Evolutionary conservation across 1,139 yeast genomes (phyloP), one percentile per base, ranked within the genome.

Genomic region (Zygoascus sp.): DNA sequence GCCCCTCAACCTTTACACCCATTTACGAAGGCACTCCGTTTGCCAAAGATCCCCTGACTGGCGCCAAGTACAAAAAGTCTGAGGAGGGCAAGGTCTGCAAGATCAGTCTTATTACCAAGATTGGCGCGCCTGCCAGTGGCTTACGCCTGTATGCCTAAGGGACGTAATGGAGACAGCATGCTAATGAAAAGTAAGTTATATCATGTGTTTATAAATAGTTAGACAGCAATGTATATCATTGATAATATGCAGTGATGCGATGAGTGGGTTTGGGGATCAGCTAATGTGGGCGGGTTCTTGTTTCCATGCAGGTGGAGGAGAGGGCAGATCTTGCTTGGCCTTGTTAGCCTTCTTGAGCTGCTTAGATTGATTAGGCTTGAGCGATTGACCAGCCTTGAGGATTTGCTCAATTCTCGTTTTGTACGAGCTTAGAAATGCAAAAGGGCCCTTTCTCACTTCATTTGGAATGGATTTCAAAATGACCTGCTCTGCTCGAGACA

Each of bases 111-210:
- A 74, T 94, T 54, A 84, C 97, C 6, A 72, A 77, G 46, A 80
- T 94, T 54, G 98, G 98, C 21, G 88, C 89, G n/a, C 86, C 94
- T 22, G 95, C 96, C n/a, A 84, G 96, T 23, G 98, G 98, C 19
- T 76, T 90, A 60, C 80, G 94, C 20, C 47, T 53, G 20, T 42
- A 30, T 45, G 49, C 32, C 10, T 45, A 36, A 34, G n/a, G 2
- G 15, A 34, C 5, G 15, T 22, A 7, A 35, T 5, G 13, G 38
- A 35, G 20, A 19, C 15, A 38, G 32, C 32, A 38, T 38, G 41
- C 19, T 10, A 34, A 17, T 20, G 23, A 20, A 34, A 34, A 34
- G 37, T 34, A 34, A 34, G 23, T 34, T 34, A 34, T 34, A 34
- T 34, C 37, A 34, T 34, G 37, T 17, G 23, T 8, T 34, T 16